Conservation (phyloP, 371 early-diverging fungal species). For the Umbelopsis sp. region DNA sequence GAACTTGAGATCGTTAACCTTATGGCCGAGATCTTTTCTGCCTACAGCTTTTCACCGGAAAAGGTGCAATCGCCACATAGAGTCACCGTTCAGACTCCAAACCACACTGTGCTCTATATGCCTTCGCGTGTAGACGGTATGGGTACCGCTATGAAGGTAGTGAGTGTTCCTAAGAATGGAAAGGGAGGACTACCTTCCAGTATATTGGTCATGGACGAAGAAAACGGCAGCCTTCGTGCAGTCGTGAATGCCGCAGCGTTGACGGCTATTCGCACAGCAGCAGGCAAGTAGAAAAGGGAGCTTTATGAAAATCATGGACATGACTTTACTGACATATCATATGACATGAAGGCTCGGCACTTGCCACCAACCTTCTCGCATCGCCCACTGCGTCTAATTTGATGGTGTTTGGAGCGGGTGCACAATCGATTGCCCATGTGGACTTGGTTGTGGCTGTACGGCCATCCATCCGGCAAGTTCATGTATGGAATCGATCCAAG, state of each 20-base stretch:
- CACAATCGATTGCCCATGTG: constrained; percentile 61
- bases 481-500: constrained; percentile 58
- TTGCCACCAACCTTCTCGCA: constrained; percentile 55
- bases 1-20: constrained; percentile 39
- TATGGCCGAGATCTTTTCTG: constrained; percentile 41
- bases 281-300: constrained; percentile 31
- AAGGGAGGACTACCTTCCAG: constrained; percentile 57
- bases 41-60: constrained; percentile 33
- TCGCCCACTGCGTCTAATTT: constrained; percentile 37
- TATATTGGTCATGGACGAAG: constrained; percentile 57
- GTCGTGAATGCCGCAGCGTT: constrained; percentile 60
- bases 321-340: background rate
- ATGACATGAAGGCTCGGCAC: constrained; percentile 48
- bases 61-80: constrained; percentile 60
- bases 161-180: constrained; percentile 56
- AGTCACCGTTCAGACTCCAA: constrained; percentile 41
- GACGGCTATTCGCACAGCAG: constrained; percentile 66
- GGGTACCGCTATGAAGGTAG: constrained; percentile 59
- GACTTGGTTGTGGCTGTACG: constrained; percentile 57
- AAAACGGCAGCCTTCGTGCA: constrained; percentile 51
- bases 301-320: background rate
- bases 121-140: constrained; percentile 57
- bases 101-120: constrained; percentile 60
- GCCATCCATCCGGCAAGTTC: constrained; percentile 42
- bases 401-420: constrained; percentile 65